Conservation (phyloP, 441 rosid genomes). For the Melianthus villosus region DNA sequence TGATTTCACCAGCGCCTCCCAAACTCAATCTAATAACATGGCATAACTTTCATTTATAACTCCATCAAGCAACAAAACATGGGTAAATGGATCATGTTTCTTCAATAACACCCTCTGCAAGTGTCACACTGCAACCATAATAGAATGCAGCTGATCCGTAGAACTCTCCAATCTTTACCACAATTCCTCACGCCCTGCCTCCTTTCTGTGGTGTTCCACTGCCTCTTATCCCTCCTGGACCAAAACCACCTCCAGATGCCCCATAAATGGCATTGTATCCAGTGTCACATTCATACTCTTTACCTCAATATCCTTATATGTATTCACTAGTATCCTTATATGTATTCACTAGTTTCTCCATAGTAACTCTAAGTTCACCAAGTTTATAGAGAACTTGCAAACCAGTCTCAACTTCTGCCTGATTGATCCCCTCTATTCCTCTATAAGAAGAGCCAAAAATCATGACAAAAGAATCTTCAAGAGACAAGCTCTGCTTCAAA, state of each 20-base stretch:
- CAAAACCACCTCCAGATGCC: slow-evolving; percentile 31
- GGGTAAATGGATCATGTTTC: slow-evolving; percentile 92
- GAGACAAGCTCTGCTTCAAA: too few relatives aligned
- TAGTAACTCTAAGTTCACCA: slow-evolving; percentile 60
- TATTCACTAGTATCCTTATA: slow-evolving; percentile 56
- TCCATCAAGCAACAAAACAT: slow-evolving; percentile 79
- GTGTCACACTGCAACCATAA: slow-evolving; percentile 82
- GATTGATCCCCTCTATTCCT: slow-evolving; percentile 92
- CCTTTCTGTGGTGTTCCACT: slow-evolving; percentile 88
- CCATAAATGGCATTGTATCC: slow-evolving; percentile 74
- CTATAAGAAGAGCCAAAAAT: too few relatives aligned
- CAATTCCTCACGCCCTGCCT: slow-evolving; percentile 67
- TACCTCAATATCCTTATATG: slow-evolving; percentile 60
- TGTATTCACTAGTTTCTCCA: too few relatives aligned
- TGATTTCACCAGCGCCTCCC: slow-evolving; percentile 90
- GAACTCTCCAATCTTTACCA: slow-evolving; percentile 85
- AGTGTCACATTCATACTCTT: slow-evolving; percentile 58
- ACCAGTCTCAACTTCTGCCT: slow-evolving; percentile 93
- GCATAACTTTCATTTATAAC: slow-evolving; percentile 84
- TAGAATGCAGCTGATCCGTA: slow-evolving; percentile 71
- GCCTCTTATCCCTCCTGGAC: slow-evolving; percentile 86
- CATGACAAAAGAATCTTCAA: too few relatives aligned
- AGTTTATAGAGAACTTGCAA: slow-evolving; percentile 87
- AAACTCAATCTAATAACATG: slow-evolving; percentile 71
- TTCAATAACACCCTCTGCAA: slow-evolving; percentile 90